Conservation (phyloP, 371 early-diverging fungal species). For the Mortierella sp. region DNA sequence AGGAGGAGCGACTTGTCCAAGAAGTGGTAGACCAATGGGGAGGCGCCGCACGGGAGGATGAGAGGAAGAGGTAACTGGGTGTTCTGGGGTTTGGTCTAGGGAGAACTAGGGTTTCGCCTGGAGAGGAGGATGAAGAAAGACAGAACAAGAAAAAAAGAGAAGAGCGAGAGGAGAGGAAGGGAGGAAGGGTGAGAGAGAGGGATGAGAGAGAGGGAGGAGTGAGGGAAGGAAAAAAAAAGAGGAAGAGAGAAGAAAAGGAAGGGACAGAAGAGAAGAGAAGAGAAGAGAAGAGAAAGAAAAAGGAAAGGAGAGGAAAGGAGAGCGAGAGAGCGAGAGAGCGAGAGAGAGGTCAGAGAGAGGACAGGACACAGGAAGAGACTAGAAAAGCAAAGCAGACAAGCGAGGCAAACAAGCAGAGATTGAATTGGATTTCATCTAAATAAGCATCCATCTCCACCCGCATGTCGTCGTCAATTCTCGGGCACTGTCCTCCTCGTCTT, state of each 20-base stretch:
- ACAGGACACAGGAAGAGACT: background rate
- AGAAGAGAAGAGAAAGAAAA: background rate
- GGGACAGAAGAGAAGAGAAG: background rate
- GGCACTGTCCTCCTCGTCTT: background rate
- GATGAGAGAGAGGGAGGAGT: background rate
- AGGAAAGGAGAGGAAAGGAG: background rate
- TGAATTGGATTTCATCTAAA: background rate
- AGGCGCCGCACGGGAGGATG: constrained; percentile 14
- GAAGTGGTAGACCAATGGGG: constrained; percentile 4
- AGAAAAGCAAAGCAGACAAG: background rate
- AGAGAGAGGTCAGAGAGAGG: background rate
- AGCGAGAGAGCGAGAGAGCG: background rate
- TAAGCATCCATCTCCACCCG: background rate
- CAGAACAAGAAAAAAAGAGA: background rate
- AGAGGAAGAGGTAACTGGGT: background rate
- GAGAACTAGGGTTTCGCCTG: constrained; percentile 4
- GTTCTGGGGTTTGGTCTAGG: background rate
- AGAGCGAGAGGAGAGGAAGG: background rate
- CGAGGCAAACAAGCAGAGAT: background rate
- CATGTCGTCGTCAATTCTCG: background rate
- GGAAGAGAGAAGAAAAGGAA: background rate
- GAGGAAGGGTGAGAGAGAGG: background rate
- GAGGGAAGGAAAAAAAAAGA: background rate
- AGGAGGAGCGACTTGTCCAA: background rate
- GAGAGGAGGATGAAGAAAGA: constrained; percentile 1